A percentile compares a stretch with the other conserved stretches of the same genome.
Evolutionary conservation across 2,329 filamentous ascomycete genomes (phyloP).

Genomic region (Pseudogymnoascus sp.): DNA sequence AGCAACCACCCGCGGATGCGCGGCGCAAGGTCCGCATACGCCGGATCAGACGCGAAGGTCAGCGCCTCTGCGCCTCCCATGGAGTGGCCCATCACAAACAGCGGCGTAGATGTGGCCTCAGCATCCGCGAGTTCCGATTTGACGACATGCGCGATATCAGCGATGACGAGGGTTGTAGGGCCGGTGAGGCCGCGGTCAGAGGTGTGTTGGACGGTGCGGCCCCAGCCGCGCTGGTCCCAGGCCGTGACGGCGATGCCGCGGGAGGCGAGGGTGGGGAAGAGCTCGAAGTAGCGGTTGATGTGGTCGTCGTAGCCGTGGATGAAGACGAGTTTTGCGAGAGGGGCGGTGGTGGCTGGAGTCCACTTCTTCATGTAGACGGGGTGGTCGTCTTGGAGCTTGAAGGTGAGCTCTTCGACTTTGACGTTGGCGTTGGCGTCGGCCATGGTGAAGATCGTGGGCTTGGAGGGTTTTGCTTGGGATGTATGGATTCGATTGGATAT

Average conservation of each 20-base stretch:
- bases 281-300: slow-evolving; percentile 65
- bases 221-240: slow-evolving; percentile 89
- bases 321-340: slow-evolving; percentile 68
- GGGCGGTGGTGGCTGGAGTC: neutral
- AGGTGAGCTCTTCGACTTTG: slow-evolving; percentile 5
- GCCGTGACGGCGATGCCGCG: slow-evolving; percentile 69
- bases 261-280: slow-evolving; percentile 65
- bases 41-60: slow-evolving; percentile 47
- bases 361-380: slow-evolving; percentile 10
- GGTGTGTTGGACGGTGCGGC: slow-evolving; percentile 58
- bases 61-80: slow-evolving; percentile 83
- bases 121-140: slow-evolving; percentile 43
- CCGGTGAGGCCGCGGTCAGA: slow-evolving; percentile 67
- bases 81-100: slow-evolving; percentile 85
- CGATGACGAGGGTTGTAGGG: slow-evolving; percentile 63
- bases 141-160: slow-evolving; percentile 74
- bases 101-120: slow-evolving; percentile 44
- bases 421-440: neutral
- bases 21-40: slow-evolving; percentile 48
- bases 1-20: slow-evolving; percentile 67
- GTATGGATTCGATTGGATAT: neutral
- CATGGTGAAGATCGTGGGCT: neutral
- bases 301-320: slow-evolving; percentile 90
- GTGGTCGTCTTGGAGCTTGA: neutral
- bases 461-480: neutral